These are phyloP conservation scores for Exophiala dermatitidis DNA, from an alignment of 2,329 filamentous ascomycete species.

Conservation along the genomic window DNA sequence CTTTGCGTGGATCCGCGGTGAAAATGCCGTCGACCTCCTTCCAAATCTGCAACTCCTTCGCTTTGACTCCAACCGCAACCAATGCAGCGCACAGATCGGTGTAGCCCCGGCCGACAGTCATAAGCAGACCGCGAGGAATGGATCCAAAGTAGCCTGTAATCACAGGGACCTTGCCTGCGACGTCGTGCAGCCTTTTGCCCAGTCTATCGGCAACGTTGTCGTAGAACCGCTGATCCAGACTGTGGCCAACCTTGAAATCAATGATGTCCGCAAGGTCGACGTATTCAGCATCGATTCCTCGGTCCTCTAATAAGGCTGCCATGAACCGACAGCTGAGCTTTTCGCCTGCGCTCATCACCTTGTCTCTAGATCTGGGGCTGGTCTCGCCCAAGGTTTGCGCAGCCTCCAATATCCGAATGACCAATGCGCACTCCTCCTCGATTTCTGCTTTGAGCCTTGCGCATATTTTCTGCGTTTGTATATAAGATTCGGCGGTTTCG, in stretches of 20 bases:
- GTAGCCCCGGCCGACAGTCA: constrained; percentile 89
- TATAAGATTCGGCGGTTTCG: constrained; percentile 58
- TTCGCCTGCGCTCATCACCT: constrained; percentile 90
- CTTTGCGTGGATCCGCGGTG: constrained; percentile 75
- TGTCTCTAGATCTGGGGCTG: constrained; percentile 70
- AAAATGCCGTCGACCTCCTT: constrained; percentile 98
- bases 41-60: constrained; percentile 91
- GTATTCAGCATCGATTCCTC: constrained; percentile 76
- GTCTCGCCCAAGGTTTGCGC: constrained; percentile 60
- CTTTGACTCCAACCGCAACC: constrained; percentile 78
- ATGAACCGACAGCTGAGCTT: constrained; percentile 92
- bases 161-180: constrained; percentile 63
- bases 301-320: constrained; percentile 72
- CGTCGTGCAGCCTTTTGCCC: constrained; percentile 57
- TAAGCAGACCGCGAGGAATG: constrained; percentile 82
- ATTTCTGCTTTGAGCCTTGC: constrained; percentile 59
- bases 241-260: constrained; percentile 53
- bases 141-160: constrained; percentile 93
- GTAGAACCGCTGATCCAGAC: constrained; percentile 64
- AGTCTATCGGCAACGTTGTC: constrained; percentile 56
- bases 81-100: constrained; percentile 93
- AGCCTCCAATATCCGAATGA: constrained; percentile 65
- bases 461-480: constrained; percentile 52
- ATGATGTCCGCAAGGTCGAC: constrained; percentile 81
- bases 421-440: constrained; percentile 68